phyloP scores from a whole-genome alignment of 2,329 filamentous ascomycete species.

The Exophiala spinifera region DNA sequence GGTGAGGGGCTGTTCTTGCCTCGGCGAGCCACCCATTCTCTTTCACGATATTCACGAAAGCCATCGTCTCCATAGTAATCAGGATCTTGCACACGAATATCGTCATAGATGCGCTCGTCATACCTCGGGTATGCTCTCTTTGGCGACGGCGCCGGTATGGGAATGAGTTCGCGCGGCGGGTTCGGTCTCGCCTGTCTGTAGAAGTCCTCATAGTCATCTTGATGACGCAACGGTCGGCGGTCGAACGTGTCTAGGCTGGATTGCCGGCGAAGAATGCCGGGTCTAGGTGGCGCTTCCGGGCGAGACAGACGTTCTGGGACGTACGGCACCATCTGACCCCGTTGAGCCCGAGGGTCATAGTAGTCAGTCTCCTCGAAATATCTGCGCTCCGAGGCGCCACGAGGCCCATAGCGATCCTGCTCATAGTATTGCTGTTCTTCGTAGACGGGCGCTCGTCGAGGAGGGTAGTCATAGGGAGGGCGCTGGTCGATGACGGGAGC shows the following conservation, averaged over 20 bases:
- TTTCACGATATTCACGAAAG: slow-evolving; percentile 63
- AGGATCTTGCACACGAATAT: slow-evolving; percentile 65
- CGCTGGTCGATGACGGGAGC: slow-evolving; percentile 31
- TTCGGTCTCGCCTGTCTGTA: slow-evolving; percentile 39
- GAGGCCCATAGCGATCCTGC: slow-evolving; percentile 44
- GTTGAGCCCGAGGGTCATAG: slow-evolving; percentile 41
- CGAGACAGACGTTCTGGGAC: slow-evolving; percentile 55
- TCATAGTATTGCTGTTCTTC: slow-evolving; percentile 43
- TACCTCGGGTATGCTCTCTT: slow-evolving; percentile 50
- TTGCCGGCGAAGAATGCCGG: slow-evolving; percentile 71
- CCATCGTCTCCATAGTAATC: slow-evolving; percentile 70
- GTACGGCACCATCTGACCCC: slow-evolving; percentile 55
- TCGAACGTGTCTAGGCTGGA: slow-evolving; percentile 91
- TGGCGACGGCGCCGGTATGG: slow-evolving; percentile 63
- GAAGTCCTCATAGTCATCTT: slow-evolving; percentile 38
- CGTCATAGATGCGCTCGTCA: slow-evolving; percentile 59
- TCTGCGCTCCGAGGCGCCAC: slow-evolving; percentile 38
- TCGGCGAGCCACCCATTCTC: slow-evolving; percentile 52
- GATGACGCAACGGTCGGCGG: slow-evolving; percentile 61
- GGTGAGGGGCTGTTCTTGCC: slow-evolving; percentile 31
- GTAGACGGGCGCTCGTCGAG: slow-evolving; percentile 31
- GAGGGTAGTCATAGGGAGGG: slow-evolving; percentile 30
- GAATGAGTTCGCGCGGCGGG: slow-evolving; percentile 57
- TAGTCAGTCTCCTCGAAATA: slow-evolving; percentile 36
- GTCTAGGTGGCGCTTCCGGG: slow-evolving; percentile 57